A percentile compares a stretch with the other conserved stretches of the same genome.
Conservation (phyloP, 139 green algal species). For the Chlamydomonas incerta region DNA sequence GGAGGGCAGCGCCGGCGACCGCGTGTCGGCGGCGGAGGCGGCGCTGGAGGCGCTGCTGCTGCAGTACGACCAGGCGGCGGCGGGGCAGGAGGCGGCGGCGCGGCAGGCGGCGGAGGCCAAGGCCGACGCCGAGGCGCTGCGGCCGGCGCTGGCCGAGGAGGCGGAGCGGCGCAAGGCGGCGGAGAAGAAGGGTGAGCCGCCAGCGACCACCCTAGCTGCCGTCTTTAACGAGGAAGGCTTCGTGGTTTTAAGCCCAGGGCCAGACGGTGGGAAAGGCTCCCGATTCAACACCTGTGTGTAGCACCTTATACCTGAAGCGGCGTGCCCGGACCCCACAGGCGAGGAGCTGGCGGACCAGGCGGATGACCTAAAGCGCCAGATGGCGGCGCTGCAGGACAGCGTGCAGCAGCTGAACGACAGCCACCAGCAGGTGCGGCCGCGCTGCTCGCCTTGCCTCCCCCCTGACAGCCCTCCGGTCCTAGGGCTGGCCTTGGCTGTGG, state of each 20-base stretch:
- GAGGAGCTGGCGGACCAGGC: background rate
- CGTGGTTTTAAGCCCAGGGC: too few species aligned
- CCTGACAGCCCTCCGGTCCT: too few species aligned
- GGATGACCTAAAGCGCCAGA: background rate
- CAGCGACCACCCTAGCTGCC: too few species aligned
- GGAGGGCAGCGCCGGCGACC: background rate
- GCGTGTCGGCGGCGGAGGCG: background rate
- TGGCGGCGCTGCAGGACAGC: background rate
- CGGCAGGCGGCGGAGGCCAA: background rate
- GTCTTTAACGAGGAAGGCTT: too few species aligned
- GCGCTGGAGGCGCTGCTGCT: background rate
- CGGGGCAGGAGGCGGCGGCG: background rate
- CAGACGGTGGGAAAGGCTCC: too few species aligned
- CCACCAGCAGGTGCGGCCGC: background rate
- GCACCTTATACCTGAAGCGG: too few species aligned
- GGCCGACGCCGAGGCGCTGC: slow-evolving; percentile 7
- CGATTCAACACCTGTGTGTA: too few species aligned
- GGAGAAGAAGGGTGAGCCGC: slow-evolving; percentile 1
- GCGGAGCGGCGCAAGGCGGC: slow-evolving; percentile 1
- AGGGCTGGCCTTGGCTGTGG: too few species aligned
- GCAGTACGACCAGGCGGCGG: background rate
- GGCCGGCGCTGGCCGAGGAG: background rate
- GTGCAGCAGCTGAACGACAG: background rate
- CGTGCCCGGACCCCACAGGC: too few species aligned
- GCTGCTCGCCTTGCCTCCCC: too few species aligned